Conservation (phyloP, 2,329 filamentous ascomycete genomes). For the Penicillium italicum region DNA sequence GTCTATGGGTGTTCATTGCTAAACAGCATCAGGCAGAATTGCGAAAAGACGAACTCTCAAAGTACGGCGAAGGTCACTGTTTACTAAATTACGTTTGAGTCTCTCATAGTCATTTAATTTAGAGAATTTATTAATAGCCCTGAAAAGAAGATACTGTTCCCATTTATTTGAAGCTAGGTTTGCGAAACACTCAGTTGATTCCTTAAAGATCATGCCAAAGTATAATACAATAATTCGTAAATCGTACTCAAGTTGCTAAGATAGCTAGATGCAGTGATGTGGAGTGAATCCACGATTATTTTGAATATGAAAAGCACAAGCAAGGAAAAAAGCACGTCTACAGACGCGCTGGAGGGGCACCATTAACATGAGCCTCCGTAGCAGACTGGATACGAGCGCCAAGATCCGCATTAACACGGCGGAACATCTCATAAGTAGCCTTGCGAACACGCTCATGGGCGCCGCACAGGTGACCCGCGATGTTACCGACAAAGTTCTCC, state of each 20-base stretch:
- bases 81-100: background rate
- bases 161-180: background rate
- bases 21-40: background rate
- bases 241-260: background rate
- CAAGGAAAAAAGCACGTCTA: slow-evolving; percentile 14
- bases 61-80: background rate
- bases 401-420: slow-evolving; percentile 52
- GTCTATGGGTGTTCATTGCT: background rate
- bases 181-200: background rate
- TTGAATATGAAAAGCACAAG: background rate
- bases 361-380: slow-evolving; percentile 46
- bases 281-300: background rate
- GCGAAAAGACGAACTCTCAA: background rate
- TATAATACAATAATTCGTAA: background rate
- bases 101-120: background rate
- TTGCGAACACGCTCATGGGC: slow-evolving; percentile 55
- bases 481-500: slow-evolving; percentile 58
- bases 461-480: slow-evolving; percentile 54
- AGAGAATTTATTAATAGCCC: background rate
- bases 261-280: background rate
- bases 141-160: too few species aligned
- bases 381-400: slow-evolving; percentile 52
- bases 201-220: background rate
- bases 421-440: slow-evolving; percentile 61
- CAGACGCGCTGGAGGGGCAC: slow-evolving; percentile 25